Base-by-base conservation (phyloP, 2,329 filamentous ascomycete genomes). In the Ceratocystis papillata region DNA sequence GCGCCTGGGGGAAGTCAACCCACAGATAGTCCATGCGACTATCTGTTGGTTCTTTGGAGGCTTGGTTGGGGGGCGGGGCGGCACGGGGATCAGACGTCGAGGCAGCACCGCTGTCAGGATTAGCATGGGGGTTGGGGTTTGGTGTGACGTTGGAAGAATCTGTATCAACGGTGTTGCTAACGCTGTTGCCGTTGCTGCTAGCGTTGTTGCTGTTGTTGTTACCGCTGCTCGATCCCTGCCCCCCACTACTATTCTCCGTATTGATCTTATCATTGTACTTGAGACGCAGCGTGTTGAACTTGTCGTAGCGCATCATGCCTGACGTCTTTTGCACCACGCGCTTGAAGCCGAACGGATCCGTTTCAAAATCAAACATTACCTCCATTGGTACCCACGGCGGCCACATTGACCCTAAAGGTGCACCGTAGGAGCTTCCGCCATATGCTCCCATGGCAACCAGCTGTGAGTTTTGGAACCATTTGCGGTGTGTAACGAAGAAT, bases 361-460 rank as follows among this genome's bases (percentile, higher is more conserved):
- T 83, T 70, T 93, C 80, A 75, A 96, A 99, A 75, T 97, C 92
- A 72, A 96, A 96, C 87, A 99, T 96, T 71, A 96, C 90, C 76
- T 99, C 94, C 78, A 99, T 87, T 0, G 94, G 94, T 60, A 97
- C 90, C 94, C 94, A 99, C 0, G 94, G 94, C 10, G 94, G 94
- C 94, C 95, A 99, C 17, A 89, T 86, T 2, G 91, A 90, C 8
- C 90, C 90, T 45, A 83, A 81, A 50, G 89, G 85, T 37, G 91
- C 87, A 46, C 95, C 95, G 72, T 99, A 99, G 68, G 86, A 87
- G 75, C 93, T 96, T 64, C 91, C 93, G 25, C 93, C 92, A 74
- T 99, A 97, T 6, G 66, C 66, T 15, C 66, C 66, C 80, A 96
- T 88, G 64, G 94, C 91, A 64, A 96, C 81, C 69, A 95, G 84